A percentile compares a stretch with the other conserved stretches of the same genome.
phyloP scores from a whole-genome alignment of 2,329 filamentous ascomycete genomes.

The Clonostachys rosea region DNA sequence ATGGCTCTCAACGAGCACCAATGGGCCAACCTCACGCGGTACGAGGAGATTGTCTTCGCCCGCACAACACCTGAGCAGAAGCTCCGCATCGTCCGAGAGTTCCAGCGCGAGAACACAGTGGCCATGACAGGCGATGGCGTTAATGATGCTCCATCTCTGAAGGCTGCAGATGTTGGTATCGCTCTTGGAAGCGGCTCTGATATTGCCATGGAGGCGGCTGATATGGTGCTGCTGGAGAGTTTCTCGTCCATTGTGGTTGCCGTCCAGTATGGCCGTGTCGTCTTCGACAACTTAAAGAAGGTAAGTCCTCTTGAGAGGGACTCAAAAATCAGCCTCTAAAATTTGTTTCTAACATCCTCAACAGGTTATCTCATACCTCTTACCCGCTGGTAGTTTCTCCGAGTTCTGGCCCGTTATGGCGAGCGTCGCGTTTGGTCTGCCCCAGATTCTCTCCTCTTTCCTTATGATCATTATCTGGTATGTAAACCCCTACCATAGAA shows the following conservation, averaged over 20 bases:
- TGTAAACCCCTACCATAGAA: slow-evolving; percentile 2
- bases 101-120: slow-evolving; percentile 63
- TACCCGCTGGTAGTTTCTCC: slow-evolving; percentile 69
- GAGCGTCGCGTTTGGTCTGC: slow-evolving; percentile 67
- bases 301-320: slow-evolving; percentile 4
- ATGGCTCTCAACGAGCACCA: slow-evolving; percentile 61
- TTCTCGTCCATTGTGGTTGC: slow-evolving; percentile 71
- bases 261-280: slow-evolving; percentile 66
- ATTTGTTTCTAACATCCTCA: background rate
- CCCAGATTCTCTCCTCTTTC: slow-evolving; percentile 69
- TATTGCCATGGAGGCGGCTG: slow-evolving; percentile 75
- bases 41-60: slow-evolving; percentile 70
- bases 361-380: slow-evolving; percentile 56
- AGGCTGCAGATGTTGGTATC: slow-evolving; percentile 77
- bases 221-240: slow-evolving; percentile 75
- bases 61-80: slow-evolving; percentile 77
- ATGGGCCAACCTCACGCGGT: slow-evolving; percentile 61
- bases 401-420: slow-evolving; percentile 76
- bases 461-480: slow-evolving; percentile 66
- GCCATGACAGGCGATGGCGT: slow-evolving; percentile 87
- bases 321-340: no score
- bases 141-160: slow-evolving; percentile 79
- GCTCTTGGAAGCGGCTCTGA: slow-evolving; percentile 78
- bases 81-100: slow-evolving; percentile 71
- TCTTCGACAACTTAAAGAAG: slow-evolving; percentile 80